Evolutionary conservation across 345 rosid species (phyloP), one percentile per base, ranked within the genome.

Genomic region (thale cress (Arabidopsis thaliana)): DNA sequence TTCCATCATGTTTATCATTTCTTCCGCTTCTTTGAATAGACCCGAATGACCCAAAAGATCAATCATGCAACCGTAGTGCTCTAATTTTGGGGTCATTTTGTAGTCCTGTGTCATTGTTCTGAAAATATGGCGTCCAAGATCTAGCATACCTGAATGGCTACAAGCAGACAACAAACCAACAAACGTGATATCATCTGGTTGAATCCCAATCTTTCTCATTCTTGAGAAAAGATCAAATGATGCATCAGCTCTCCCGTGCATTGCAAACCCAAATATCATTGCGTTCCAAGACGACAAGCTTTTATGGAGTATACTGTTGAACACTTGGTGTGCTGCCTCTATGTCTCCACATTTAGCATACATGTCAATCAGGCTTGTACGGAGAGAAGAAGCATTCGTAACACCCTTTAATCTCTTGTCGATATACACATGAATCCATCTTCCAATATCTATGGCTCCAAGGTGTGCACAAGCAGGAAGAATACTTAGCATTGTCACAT

Each of bases 11-110:
- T 72, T 68, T 48, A 87, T 80, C 69, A 87, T 28, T 40, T 83
- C 77, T 77, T 85, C 86, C 1, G 83, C 91, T 79, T 90, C 96
- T 67, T 82, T 86, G 56, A 88, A 86, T 68, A 81, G 61, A 65
- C 94, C 94, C 2, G 81, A 86, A 78, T 76, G 81, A 37, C 92
- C 96, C 28, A 89, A 80, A 78, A 92, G 96, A 81, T 89, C 89
- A 49, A 88, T 75, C 86, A 90, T 70, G 76, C 94, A 86, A 57
- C 94, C 91, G 59, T 84, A 92, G 81, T 90, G 96, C 48, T 87
- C 88, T 79, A 88, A 34, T 53, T 88, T 80, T 1, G 90, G 96
- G 32, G 90, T 65, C 58, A 88, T 74, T 52, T 67, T 65, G 81
- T 85, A 82, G 22, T 86, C 87, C 7, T 65, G 41, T 28, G 69